These are phyloP conservation scores for Daedalea quercina DNA, from an alignment of 768 basidiomycete genomes.

Conservation along the genomic window DNA sequence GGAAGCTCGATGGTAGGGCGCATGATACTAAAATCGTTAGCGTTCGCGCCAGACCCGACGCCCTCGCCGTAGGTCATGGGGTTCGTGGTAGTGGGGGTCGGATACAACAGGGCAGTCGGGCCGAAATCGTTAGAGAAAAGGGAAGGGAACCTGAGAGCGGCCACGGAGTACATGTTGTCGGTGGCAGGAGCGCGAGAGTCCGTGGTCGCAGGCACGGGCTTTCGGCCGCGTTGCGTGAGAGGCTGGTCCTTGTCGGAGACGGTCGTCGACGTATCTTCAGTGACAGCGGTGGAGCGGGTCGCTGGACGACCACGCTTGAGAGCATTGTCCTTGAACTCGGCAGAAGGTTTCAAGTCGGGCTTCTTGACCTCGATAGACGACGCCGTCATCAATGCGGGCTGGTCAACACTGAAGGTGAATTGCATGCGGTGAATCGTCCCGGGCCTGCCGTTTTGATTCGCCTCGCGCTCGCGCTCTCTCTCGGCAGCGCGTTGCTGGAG, in stretches of 20 bases:
- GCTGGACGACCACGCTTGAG: slow-evolving; percentile 32
- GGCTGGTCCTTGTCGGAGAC: slow-evolving; percentile 28
- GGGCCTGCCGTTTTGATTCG: slow-evolving; percentile 49
- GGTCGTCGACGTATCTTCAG: slow-evolving; percentile 18
- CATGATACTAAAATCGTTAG: slow-evolving; percentile 52
- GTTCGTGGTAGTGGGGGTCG: slow-evolving; percentile 60
- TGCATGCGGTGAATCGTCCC: slow-evolving; percentile 86
- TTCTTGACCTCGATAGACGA: slow-evolving; percentile 48
- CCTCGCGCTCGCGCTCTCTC: slow-evolving; percentile 73
- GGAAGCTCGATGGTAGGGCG: slow-evolving; percentile 83
- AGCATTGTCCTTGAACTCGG: slow-evolving; percentile 51
- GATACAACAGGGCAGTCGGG: slow-evolving; percentile 66
- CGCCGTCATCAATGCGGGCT: slow-evolving; percentile 40
- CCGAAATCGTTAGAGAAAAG: slow-evolving; percentile 73
- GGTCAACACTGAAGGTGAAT: slow-evolving; percentile 83
- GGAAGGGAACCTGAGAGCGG: slow-evolving; percentile 61
- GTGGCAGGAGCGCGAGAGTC: slow-evolving; percentile 13
- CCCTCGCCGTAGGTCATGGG: slow-evolving; percentile 77
- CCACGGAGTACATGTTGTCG: slow-evolving; percentile 20
- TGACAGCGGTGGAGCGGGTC: slow-evolving; percentile 30
- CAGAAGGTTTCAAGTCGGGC: slow-evolving; percentile 59
- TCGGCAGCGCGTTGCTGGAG: slow-evolving; percentile 76
- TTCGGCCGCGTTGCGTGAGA: slow-evolving; percentile 28
- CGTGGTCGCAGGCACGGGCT: slow-evolving; percentile 14
- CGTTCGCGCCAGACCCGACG: slow-evolving; percentile 33